These are phyloP conservation scores for Talaromyces trachyspermus DNA, from an alignment of 495 filamentous ascomycete species.

Conservation along the genomic window DNA sequence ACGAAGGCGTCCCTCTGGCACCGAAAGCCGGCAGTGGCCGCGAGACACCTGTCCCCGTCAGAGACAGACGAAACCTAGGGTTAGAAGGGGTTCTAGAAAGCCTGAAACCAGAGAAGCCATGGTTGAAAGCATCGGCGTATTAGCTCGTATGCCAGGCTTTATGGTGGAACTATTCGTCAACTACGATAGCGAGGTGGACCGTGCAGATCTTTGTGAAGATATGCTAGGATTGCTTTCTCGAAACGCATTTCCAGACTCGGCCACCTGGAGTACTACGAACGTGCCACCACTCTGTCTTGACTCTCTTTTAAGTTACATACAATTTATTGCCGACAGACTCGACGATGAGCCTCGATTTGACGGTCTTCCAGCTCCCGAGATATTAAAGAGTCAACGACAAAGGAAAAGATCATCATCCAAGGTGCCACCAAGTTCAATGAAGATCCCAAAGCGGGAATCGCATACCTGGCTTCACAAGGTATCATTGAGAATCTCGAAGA, in stretches of 20 bases:
- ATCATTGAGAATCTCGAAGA: constrained; percentile 72
- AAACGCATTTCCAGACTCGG: constrained; percentile 94
- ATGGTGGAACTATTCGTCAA: constrained; percentile 96
- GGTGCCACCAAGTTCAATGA: constrained; percentile 94
- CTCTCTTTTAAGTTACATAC: constrained; percentile 81
- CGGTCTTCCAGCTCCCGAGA: constrained; percentile 57
- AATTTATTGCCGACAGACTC: constrained; percentile 81
- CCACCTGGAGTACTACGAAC: constrained; percentile 98
- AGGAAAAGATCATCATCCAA: constrained; percentile 79
- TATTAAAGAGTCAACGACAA: constrained; percentile 59
- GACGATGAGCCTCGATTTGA: constrained; percentile 58
- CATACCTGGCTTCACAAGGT: constrained; percentile 72
- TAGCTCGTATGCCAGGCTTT: constrained; percentile 86
- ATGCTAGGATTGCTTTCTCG: constrained; percentile 86
- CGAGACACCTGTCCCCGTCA: constrained; percentile 86
- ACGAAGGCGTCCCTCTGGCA: constrained; percentile 86
- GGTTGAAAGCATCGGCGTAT: constrained; percentile 90
- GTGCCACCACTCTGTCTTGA: constrained; percentile 94
- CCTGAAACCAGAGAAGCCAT: constrained; percentile 96
- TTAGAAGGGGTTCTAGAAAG: constrained; percentile 88
- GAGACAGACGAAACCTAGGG: constrained; percentile 87
- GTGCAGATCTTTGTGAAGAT: constrained; percentile 89
- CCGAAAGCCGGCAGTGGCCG: constrained; percentile 77
- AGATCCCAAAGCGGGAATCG: constrained; percentile 81
- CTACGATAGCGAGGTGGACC: constrained; percentile 93